Percentiles rank a stretch among this genome's conserved stretches.
phyloP scores from a whole-genome alignment of 1,139 yeast genomes.

The Hansenula lynferdii region DNA sequence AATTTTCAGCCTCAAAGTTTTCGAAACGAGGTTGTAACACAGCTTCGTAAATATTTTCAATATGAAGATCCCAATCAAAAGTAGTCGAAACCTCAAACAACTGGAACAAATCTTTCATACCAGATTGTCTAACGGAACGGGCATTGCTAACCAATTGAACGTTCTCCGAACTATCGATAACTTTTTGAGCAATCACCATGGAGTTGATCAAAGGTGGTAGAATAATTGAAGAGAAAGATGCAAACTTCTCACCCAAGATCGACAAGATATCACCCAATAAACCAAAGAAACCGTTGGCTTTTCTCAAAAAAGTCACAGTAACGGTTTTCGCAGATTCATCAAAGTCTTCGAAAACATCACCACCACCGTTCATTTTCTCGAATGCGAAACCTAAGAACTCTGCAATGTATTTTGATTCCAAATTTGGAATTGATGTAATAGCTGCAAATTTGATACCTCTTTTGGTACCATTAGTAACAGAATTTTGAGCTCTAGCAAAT shows the following conservation, averaged over 20 bases:
- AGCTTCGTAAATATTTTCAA: constrained; percentile 44
- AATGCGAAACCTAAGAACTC: constrained; percentile 62
- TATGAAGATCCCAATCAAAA: constrained; percentile 54
- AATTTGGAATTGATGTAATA: constrained; percentile 60
- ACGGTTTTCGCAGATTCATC: constrained; percentile 16
- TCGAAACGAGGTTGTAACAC: constrained; percentile 64
- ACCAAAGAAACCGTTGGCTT: constrained; percentile 67
- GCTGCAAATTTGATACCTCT: constrained; percentile 76
- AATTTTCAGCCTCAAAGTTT: constrained; percentile 68
- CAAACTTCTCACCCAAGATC: constrained; percentile 57
- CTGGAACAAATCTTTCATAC: constrained; percentile 51
- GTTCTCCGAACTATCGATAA: constrained; percentile 28
- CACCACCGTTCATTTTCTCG: constrained; percentile 42
- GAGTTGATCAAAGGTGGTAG: constrained; percentile 59
- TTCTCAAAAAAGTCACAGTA: constrained; percentile 35
- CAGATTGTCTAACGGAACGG: constrained; percentile 52
- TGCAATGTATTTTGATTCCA: constrained; percentile 48
- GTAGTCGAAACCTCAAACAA: constrained; percentile 46
- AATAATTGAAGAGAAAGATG: constrained; percentile 42
- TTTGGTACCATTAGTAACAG: constrained; percentile 57
- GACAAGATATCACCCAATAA: constrained; percentile 59
- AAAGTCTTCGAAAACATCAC: constrained; percentile 21
- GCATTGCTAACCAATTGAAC: constrained; percentile 40
- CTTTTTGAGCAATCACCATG: constrained; percentile 50
- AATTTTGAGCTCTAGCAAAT: constrained; percentile 78